Evolutionary conservation across 768 basidiomycete genomes (phyloP), one percentile per base, ranked within the genome.

Genomic region (Nidularia sp.): DNA sequence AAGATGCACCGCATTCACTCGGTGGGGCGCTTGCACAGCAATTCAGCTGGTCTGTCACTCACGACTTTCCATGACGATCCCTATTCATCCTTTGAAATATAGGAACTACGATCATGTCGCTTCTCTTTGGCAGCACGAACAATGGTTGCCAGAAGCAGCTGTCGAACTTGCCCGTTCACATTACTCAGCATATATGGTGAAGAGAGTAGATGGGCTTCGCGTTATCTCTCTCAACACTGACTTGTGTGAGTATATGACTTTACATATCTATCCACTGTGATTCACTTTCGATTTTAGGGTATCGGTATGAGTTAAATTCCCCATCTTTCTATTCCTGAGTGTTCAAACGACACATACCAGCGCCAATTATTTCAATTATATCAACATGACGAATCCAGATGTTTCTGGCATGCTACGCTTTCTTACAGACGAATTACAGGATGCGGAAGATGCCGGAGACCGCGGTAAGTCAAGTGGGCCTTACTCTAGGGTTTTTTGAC

Each of bases 81-180:
- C 25, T 4, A 15, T 15, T 41, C 47, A 29, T 22, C 22, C 51
- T 52, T 35, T 35, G 43, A 31, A 29, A 32, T 12, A 13, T 34
- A 87, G 88, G 89, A 81, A 90, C 59, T 91, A 91, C 57, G 80
- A 89, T 53, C 88, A 90, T 57, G 72, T 91, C 48, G 78, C 89
- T 18, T 59, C 70, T 0, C 77, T 91, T 2, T 91, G 88, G 88
- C 62, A 83, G 57, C 77, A 86, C 52, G 80, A 90, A 59, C 62
- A 76, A 2, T 91, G 89, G 89, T 67, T 91, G 32, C 78, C 81
- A 6, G 69, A 77, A 47, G 70, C 77, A 9, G 80, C 79, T 5
- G 79, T 82, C 2, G 62, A 73, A 35, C 67, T 76, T 35, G 89
- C 88, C 0, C 78, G 76, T 41, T 70, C 83, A 0, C 88, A 90